These are phyloP conservation scores for Periconia digitata DNA, from an alignment of 2,329 filamentous ascomycete species.

Conservation along the genomic window DNA sequence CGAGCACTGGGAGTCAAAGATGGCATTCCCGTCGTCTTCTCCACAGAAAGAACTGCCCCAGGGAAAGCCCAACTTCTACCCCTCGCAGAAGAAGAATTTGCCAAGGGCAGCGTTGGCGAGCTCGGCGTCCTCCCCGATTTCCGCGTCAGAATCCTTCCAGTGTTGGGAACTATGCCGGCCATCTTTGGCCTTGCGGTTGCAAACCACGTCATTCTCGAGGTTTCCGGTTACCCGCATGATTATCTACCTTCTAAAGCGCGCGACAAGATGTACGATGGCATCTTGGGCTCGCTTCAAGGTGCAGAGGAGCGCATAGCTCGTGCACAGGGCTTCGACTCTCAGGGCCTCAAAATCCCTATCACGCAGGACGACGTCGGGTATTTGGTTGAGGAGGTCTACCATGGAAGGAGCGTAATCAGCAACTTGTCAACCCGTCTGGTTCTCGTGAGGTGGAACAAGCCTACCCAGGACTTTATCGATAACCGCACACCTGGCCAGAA, in stretches of 20 bases:
- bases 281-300: slow-evolving; percentile 73
- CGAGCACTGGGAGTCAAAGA: slow-evolving; percentile 75
- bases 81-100: slow-evolving; percentile 81
- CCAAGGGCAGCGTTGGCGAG: slow-evolving; percentile 82
- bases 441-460: slow-evolving; percentile 78
- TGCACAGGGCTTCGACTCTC: slow-evolving; percentile 52
- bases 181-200: slow-evolving; percentile 90
- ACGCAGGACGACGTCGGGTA: slow-evolving; percentile 82
- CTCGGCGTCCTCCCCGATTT: slow-evolving; percentile 90
- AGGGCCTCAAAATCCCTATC: slow-evolving; percentile 78
- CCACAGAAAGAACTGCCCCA: slow-evolving; percentile 83
- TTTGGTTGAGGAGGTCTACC: slow-evolving; percentile 84
- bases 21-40: slow-evolving; percentile 91
- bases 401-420: slow-evolving; percentile 78
- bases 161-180: slow-evolving; percentile 95
- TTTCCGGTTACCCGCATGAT: slow-evolving; percentile 82
- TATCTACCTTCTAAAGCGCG: slow-evolving; percentile 79
- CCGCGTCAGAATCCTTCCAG: slow-evolving; percentile 88
- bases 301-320: slow-evolving; percentile 75
- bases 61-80: slow-evolving; percentile 91
- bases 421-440: slow-evolving; percentile 77
- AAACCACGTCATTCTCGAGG: slow-evolving; percentile 85
- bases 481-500: slow-evolving; percentile 73
- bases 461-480: slow-evolving; percentile 64
- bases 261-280: slow-evolving; percentile 89